Conservation (phyloP, 805 yeast species). For the Hanseniaspora mollemarum region DNA sequence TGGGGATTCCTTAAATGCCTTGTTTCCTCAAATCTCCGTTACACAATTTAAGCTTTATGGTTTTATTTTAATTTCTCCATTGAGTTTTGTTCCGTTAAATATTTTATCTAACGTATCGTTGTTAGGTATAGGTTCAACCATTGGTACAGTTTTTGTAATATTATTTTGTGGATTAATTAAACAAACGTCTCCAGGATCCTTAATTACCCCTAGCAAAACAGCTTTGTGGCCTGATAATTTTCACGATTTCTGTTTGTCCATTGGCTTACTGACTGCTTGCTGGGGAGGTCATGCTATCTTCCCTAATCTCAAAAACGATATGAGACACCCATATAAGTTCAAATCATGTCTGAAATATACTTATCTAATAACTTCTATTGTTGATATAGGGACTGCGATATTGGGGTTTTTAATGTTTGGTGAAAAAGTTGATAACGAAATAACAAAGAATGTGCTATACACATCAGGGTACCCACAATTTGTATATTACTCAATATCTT, state of each 20-base stretch:
- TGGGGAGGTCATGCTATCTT: conserved; percentile 80
- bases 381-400: conserved; percentile 54
- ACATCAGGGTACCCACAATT: conserved; percentile 58
- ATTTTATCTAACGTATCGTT: conserved; percentile 58
- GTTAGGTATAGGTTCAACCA: conserved; percentile 60
- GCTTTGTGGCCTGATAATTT: conserved; percentile 50
- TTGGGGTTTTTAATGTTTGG: conserved; percentile 79
- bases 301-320: conserved; percentile 61
- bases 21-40: conserved; percentile 44
- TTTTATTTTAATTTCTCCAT: conserved; percentile 64
- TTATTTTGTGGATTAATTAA: conserved; percentile 55
- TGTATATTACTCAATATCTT: conserved; percentile 48
- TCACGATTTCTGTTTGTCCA: conserved; percentile 43
- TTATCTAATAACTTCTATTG: conserved; percentile 46
- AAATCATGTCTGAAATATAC: conserved; percentile 44
- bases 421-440: conserved; percentile 49
- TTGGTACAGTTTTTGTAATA: conserved; percentile 49
- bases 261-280: conserved; percentile 65
- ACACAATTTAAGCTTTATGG: conserved; percentile 55
- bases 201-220: conserved; percentile 48
- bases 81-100: conserved; percentile 67
- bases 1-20: conserved; percentile 71
- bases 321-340: conserved; percentile 54
- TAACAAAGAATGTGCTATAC: conserved; percentile 61
- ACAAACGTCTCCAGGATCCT: conserved; percentile 58